Evolutionary conservation across 306 rosid genomes (phyloP), one percentile per base, ranked within the genome.

Genomic region (Glycine tomentella): DNA sequence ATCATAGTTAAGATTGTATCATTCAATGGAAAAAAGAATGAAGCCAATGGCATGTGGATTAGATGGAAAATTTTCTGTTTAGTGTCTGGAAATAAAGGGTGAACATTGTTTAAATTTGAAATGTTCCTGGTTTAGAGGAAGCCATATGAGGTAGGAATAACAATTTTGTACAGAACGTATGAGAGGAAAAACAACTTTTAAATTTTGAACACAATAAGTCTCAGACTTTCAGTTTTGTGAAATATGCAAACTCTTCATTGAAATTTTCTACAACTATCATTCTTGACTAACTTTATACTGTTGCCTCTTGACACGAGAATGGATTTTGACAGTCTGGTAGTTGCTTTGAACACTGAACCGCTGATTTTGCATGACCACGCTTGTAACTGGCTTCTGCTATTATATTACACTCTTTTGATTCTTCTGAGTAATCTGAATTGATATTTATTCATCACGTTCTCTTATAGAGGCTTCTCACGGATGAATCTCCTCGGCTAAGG

Each of bases 401-500:
- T 70, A 52, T 50, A 58, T 4, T 4, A 5, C 44, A 38, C 44
- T 38, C 44, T 38, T 38, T 38, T 38, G 44, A 38, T 4, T 38
- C 44, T 38, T 38, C 44, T 4, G 44, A 38, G 44, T 38, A 38
- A 38, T 38, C 44, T 38, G 77, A 75, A 15, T 81, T 82, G 61
- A 69, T 45, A 66, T 77, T 71, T 45, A 66, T 77, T 71, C 52
- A 69, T 77, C 82, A 3, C 16, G n/a, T 75, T 67, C 74, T 76
- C 57, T 89, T 38, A 80, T 69, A 95, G 99, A 95, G 99, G 83
- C 98, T 95, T 82, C 91, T 93, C 81, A 95, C 99, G 34, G 99
- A 95, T 85, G 99, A 93, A 87, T 95, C 99, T 72, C 98, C 99
- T 57, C 90, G 97, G 81, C 88, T 93, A 66, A 86, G 98, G 90